Base-by-base conservation (phyloP, 2,329 filamentous ascomycete species). In the Fusarium kyushuense region DNA sequence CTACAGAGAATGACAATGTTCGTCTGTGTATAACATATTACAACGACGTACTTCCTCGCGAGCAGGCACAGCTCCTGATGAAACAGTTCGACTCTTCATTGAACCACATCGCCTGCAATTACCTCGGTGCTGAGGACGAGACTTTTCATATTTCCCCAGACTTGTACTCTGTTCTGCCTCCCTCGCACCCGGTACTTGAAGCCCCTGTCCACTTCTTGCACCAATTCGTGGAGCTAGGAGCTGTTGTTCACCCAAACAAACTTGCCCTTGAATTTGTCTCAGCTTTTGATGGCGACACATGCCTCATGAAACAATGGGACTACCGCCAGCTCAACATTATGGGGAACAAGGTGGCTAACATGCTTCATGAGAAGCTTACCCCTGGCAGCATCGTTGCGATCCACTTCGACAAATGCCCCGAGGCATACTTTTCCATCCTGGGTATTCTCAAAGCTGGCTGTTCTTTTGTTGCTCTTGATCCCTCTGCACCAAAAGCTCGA, bases 381-480 rank as follows among this genome's bases (percentile, higher is more conserved):
- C 81, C 86, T 0, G 90, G 92, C 81, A 76, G 74, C 27, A 87
- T 94, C 6, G 83, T 97, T 23, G 92, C 89, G 1, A 84, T 95
- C 11, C 93, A 91, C 74, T 96, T 96, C 72, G 89, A 93, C 57
- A 97, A 97, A 75, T 94, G 90, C 63, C 90, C 93, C 0, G 91
- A 95, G 74, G 93, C 93, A 0, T 94, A 92, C 36, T 92, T 96
- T 72, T 86, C 90, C 1, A 94, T 96, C 38, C 81, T 96, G 3
- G 93, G 93, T 1, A 90, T 96, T 54, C 80, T 96, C 32, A 97
- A 97, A 76, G 88, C 91, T 8, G 93, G 93, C 0, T 94, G 91
- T 74, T 87, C 90, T 1, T 96, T 94, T 76, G 84, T 97, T 17
- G 92, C 93, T 0, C 84, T 97, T 12, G 93, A 97, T 74, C 90